Conservation (phyloP, 192 early-diverging fungal genomes). For the Podila horticola region DNA sequence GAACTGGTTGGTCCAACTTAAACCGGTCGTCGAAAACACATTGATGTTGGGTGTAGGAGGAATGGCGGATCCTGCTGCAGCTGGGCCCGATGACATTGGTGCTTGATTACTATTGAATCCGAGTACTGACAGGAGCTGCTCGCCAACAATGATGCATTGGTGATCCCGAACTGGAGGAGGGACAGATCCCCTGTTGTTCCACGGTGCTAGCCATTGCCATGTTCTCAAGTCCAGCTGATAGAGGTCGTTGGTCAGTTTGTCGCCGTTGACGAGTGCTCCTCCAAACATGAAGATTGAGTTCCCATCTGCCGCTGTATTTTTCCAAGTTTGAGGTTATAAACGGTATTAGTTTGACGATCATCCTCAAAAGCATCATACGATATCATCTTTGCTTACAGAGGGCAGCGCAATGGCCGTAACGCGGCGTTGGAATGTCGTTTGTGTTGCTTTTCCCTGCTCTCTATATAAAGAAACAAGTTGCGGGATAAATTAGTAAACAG, state of each 20-base stretch:
- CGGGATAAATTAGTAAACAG: background rate
- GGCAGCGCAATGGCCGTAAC: conserved; percentile 38
- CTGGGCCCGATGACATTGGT: conserved; percentile 14
- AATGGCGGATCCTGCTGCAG: background rate
- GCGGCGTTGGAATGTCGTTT: conserved; percentile 9
- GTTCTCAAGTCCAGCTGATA: conserved; percentile 20
- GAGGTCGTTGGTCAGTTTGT: conserved; percentile 26
- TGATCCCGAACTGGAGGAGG: conserved; percentile 39
- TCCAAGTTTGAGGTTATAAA: background rate
- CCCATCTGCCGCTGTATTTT: conserved; percentile 28
- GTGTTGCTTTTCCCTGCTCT: conserved; percentile 4
- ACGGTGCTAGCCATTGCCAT: conserved; percentile 28
- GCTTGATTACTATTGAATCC: conserved; percentile 39
- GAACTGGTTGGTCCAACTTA: conserved; percentile 23
- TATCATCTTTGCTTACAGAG: conserved; percentile 20
- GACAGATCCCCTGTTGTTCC: background rate
- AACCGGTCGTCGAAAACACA: conserved; percentile 22
- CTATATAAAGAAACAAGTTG: conserved; percentile 6
- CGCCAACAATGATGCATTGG: conserved; percentile 35
- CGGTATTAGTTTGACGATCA: background rate
- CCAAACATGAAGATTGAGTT: conserved; percentile 41
- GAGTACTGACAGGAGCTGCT: conserved; percentile 31
- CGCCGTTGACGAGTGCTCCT: conserved; percentile 13
- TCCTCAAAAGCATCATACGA: background rate
- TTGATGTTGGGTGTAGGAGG: conserved; percentile 29